phyloP scores from a whole-genome alignment of 495 filamentous ascomycete species.

The Penicillium pancosmium region DNA sequence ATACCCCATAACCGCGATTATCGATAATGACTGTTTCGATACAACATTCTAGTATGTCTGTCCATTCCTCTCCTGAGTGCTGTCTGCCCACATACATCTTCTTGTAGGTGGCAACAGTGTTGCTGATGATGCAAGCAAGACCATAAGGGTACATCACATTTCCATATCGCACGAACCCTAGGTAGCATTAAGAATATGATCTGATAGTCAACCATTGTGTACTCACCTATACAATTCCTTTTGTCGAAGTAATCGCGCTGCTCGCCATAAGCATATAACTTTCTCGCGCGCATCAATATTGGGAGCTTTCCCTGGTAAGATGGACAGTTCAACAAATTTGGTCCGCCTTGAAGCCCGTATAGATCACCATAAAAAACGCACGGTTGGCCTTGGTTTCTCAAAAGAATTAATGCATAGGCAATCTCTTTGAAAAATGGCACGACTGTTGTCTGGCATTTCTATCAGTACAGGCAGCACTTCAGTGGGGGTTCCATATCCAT shows the following conservation, averaged over 20 bases:
- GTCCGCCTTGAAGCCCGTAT: slow-evolving; percentile 62
- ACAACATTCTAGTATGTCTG: slow-evolving; percentile 61
- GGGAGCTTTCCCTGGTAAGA: slow-evolving; percentile 63
- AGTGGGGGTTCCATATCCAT: background rate
- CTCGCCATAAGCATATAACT: slow-evolving; percentile 68
- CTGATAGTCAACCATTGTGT: background rate
- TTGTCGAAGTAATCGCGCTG: slow-evolving; percentile 71
- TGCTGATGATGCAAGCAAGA: slow-evolving; percentile 62
- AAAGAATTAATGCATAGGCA: slow-evolving; percentile 67
- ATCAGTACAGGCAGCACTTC: background rate
- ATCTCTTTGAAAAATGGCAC: slow-evolving; percentile 61
- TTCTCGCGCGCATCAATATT: slow-evolving; percentile 62
- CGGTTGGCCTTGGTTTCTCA: slow-evolving; percentile 66
- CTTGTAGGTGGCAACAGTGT: slow-evolving; percentile 48
- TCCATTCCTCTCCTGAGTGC: slow-evolving; percentile 65
- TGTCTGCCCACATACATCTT: slow-evolving; percentile 64
- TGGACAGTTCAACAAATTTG: slow-evolving; percentile 42
- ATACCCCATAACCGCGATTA: slow-evolving; percentile 55
- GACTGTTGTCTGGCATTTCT: slow-evolving; percentile 45
- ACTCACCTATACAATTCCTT: slow-evolving; percentile 61
- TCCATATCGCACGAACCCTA: slow-evolving; percentile 63
- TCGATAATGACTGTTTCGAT: slow-evolving; percentile 53
- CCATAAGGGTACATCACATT: slow-evolving; percentile 53
- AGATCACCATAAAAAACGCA: slow-evolving; percentile 77
- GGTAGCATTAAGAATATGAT: background rate